These are phyloP conservation scores for Stentor coeruleus DNA, from an alignment of 73 alveolate genomes.

Conservation along the genomic window DNA sequence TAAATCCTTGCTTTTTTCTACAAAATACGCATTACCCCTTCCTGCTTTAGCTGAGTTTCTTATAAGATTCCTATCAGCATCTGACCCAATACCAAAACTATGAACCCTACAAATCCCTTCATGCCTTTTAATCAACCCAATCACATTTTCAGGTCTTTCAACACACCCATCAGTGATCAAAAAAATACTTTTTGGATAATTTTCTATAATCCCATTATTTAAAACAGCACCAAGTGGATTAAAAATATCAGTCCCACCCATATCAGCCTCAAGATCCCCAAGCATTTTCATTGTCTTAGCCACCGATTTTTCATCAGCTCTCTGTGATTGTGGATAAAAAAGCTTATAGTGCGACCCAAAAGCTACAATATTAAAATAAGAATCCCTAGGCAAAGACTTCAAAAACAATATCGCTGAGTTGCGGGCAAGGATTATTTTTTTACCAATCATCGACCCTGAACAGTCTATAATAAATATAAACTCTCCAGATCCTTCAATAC, in stretches of 20 bases:
- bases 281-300: conserved; percentile 34
- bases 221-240: conserved; percentile 56
- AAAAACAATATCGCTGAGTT: conserved; percentile 64
- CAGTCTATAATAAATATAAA: conserved; percentile 71
- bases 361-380: conserved; percentile 62
- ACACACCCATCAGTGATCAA: conserved; percentile 96
- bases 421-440: conserved; percentile 54
- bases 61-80: conserved; percentile 33
- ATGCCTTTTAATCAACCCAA: conserved; percentile 47
- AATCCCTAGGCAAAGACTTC: conserved; percentile 60
- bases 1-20: conserved; percentile 43
- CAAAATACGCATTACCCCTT: conserved; percentile 44
- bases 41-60: conserved; percentile 55
- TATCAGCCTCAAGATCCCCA: conserved; percentile 41
- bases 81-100: conserved; percentile 64
- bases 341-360: conserved; percentile 50
- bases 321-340: conserved; percentile 51
- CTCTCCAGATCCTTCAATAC: conserved; percentile 37
- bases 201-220: background rate
- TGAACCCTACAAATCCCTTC: conserved; percentile 43
- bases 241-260: conserved; percentile 90
- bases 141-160: conserved; percentile 54
- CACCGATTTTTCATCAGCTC: conserved; percentile 45
- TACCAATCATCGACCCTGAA: conserved; percentile 78
- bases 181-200: conserved; percentile 63